Percentiles rank a stretch among this genome's conserved stretches.
Conservation (phyloP, 768 basidiomycete species). For the Boletus tomentosulus region DNA sequence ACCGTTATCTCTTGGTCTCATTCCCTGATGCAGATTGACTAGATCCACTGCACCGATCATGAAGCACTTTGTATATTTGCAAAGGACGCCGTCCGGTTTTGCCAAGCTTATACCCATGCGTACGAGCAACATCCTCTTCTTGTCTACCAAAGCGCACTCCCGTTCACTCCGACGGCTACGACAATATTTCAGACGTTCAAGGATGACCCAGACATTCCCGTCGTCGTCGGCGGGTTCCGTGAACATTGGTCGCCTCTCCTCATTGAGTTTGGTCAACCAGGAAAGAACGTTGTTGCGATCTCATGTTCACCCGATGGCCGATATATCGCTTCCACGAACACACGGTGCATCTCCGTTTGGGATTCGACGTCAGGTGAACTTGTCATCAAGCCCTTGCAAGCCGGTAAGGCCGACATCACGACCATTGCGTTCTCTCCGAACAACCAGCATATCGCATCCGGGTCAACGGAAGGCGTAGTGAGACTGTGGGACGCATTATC, state of each 20-base stretch:
- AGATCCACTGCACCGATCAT: constrained; percentile 14
- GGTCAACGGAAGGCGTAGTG: constrained; percentile 18
- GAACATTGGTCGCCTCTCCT: constrained; percentile 31
- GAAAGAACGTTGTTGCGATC: constrained; percentile 13
- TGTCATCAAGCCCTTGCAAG: constrained; percentile 14
- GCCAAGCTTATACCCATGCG: constrained; percentile 26
- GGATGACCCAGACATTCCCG: constrained; percentile 18
- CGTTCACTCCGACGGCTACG: constrained; percentile 28
- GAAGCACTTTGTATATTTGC: constrained; percentile 16
- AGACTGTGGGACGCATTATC: constrained; percentile 26
- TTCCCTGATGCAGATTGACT: neutral
- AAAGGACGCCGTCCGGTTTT: constrained; percentile 30
- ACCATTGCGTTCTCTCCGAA: constrained; percentile 29
- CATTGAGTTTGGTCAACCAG: constrained; percentile 22
- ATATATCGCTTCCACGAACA: constrained; percentile 26
- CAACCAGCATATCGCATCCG: constrained; percentile 23
- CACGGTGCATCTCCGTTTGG: constrained; percentile 19
- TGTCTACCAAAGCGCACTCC: constrained; percentile 30
- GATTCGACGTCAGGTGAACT: constrained; percentile 28
- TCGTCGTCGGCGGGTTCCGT: constrained; percentile 27
- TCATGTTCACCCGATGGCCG: constrained; percentile 27
- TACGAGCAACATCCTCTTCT: constrained; percentile 33
- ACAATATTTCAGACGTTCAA: constrained; percentile 27
- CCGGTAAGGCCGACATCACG: constrained; percentile 10
- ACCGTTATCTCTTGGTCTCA: neutral